Base-by-base conservation (phyloP, 306 rosid species). In the Dryas octopetala region DNA sequence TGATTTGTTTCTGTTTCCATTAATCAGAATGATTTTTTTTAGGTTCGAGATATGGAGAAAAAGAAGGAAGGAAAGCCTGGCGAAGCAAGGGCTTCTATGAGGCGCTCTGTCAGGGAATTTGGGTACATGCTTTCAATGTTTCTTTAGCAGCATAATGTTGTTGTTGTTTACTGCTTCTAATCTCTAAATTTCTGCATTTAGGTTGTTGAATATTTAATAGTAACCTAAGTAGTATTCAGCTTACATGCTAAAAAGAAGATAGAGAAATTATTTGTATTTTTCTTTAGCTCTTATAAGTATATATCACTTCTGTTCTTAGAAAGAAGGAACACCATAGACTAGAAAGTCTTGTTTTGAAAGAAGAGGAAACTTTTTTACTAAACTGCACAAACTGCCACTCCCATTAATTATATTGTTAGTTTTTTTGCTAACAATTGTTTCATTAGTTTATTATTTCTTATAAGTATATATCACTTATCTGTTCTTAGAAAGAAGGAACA, bases 1-100 rank as follows among this genome's bases (percentile, higher is more conserved):
- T 65, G n/a, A 51, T 69, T 62, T 57, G 6, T 19, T 41, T 73
- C 15, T 63, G 46, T 68, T 71, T 72, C 41, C 62, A 44, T 74
- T 67, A 60, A 76, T 59, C 68, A 45, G 57, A 68, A 47, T 79
- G 69, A 73, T 43, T 46, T 76, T 61, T 71, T 68, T 74, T 49
- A 96, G 99, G 91, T 91, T 32, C 85, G 97, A 49, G 98, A 96
- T 83, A 96, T 96, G 99, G 99, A 96, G 83, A 92, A 88, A 80
- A 96, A 80, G 80, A 96, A 88, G 81, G 99, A 96, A 92, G 99
- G 99, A 75, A 92, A 87, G 77, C 99, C 98, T 23, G 99, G 99
- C 15, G 98, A 92, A 76, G 97, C 98, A 15, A 92, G 97, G 88
- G 97, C 97, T 61, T 88, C 88, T 80, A 73, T 92, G 74, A 89